Base-by-base conservation (phyloP, 176 grass and related monocot species). In the Thalia dealbata region DNA sequence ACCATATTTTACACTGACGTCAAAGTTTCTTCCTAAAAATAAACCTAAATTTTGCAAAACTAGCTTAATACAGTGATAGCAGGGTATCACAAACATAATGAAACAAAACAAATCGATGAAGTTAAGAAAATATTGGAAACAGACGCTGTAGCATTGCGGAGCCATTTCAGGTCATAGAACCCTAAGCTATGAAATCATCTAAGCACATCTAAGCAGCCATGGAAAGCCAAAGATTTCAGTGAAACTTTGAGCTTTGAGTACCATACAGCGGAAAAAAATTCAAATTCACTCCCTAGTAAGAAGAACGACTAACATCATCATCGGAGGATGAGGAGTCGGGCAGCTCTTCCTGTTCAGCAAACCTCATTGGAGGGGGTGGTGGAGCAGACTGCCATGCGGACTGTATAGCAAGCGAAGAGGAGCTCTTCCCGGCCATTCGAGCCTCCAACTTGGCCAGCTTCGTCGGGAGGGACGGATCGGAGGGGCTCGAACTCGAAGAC, bases 361-460 rank as follows among this genome's bases (percentile, higher is more conserved):
- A 68, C 38, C 38, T 68, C 32, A 68, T 45, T 8, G 79, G 59
- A 45, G 66, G 78, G n/a, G 72, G 54, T 69, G 72, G 54, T 69
- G 64, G 6, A 55, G 54, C 12, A 80, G 81, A 84, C 35, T 84
- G 90, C 65, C 65, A 68, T 46, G 46, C 79, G 18, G 78, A 77
- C 67, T 82, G 84, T 29, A 86, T 55, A 30, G 80, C 59, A 46
- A 86, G 90, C 29, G 85, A 86, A 67, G 93, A 88, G 21, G 82
- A 76, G 68, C 87, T 87, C 95, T 99, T 99, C 59, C 95, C 95
- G 15, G 86, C 95, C 95, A 99, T 99, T 71, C 95, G 90, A 22
- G 95, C 95, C 79, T 99, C 95, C 44, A 99, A 79, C 83, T 99
- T 99, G 52, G 95, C 95, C 26, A 99, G 90, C 88, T 99, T 99